Conservation (phyloP, 768 basidiomycete species). For the Sistotremastrum suecicum region DNA sequence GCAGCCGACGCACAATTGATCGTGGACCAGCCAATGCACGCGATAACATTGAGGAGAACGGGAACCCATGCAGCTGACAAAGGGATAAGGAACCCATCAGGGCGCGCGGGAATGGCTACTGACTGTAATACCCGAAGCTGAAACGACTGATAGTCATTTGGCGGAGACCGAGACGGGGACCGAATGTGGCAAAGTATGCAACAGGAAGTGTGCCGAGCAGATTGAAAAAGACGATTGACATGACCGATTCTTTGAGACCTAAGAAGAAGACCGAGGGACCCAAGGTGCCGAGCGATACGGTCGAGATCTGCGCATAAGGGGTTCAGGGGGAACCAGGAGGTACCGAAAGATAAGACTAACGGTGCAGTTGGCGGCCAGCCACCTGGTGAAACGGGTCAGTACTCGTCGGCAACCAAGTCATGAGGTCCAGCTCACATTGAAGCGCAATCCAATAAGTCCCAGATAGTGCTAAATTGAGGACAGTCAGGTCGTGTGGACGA, state of each 20-base stretch:
- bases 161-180: conserved; percentile 24
- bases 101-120: background rate
- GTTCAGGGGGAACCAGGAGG: background rate
- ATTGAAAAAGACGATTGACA: conserved; percentile 29
- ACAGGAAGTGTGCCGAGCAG: conserved; percentile 18
- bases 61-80: conserved; percentile 12
- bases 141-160: conserved; percentile 29
- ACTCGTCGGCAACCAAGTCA: background rate
- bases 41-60: conserved; percentile 25
- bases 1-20: conserved; percentile 17
- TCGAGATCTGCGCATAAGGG: conserved; percentile 11
- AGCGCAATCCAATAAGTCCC: conserved; percentile 3
- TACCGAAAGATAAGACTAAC: conserved; percentile 1
- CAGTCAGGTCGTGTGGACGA: conserved; percentile 3
- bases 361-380: conserved; percentile 19
- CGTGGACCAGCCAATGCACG: conserved; percentile 28
- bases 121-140: conserved; percentile 22
- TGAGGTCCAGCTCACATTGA: background rate
- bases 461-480: background rate
- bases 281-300: conserved; percentile 25
- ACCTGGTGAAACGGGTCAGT: conserved; percentile 9
- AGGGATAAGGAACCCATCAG: conserved; percentile 4
- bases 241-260: conserved; percentile 22
- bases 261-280: conserved; percentile 21
- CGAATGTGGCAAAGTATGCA: conserved; percentile 23